Evolutionary conservation across 495 filamentous ascomycete species (phyloP), one percentile per base, ranked within the genome.

Genomic region (Amorphotheca resinae): DNA sequence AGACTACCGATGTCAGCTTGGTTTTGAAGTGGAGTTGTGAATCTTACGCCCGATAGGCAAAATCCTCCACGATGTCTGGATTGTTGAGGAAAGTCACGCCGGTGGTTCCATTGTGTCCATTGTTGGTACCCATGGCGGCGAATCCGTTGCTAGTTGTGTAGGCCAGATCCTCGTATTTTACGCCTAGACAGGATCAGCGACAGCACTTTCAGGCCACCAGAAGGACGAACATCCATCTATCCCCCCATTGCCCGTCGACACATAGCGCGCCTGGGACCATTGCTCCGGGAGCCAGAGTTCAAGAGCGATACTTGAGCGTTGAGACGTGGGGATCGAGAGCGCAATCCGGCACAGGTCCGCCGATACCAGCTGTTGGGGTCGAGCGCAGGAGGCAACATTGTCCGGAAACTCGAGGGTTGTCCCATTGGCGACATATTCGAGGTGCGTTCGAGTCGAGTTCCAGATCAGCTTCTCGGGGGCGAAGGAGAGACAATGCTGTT

Each of bases 211-310:
- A 28, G 25, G 11, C 25, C 11, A 28, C 25, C 25, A 28, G 25
- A 5, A 5, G 25, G 11, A 28, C 25, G 25, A 28, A 64, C 74
- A 76, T 8, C 74, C 73, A 42, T 63, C 65, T 21, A 73, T 61
- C 18, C 73, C 74, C 4, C 72, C 72, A 47, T 76, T 76, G 2
- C 74, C 74, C 0, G 73, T 77, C 8, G 64, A 62, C 32, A 76
- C 34, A 48, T 76, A 70, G 4, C 72, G 64, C 6, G 68, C 66
- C 5, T 5, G 5, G 21, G 59, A 64, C 49, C 68, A 78, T 2
- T 48, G 54, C 15, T 50, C 49, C 22, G 77, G 78, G 17, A 81
- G 59, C 73, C 74, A 81, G 12, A 69, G 60, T 53, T 79, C 74
- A 31, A 77, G 57, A 2, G 61, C 69, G 31, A 79, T 70, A 22